Evolutionary conservation across 2,329 filamentous ascomycete genomes (phyloP), one percentile per base, ranked within the genome.

Genomic region (Colletotrichum sp.): DNA sequence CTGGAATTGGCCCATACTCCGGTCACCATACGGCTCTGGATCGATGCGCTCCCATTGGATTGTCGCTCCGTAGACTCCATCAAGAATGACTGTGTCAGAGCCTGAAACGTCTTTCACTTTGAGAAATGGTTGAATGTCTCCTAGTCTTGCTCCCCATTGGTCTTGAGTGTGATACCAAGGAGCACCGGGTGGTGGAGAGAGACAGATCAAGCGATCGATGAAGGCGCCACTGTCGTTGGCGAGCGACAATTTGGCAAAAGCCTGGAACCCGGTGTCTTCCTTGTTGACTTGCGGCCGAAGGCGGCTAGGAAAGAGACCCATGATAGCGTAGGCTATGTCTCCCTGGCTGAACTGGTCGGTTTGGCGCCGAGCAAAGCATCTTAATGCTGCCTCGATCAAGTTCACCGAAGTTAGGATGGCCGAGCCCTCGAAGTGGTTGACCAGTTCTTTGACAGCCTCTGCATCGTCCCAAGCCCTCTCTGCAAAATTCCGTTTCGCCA

Each of bases 111-210:
- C 39, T n/a, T n/a, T 1, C 3, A 49, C 39, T n/a, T n/a, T 49
- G 18, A 12, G 9, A 12, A 49, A n/a, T n/a, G 18, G 39, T 12
- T 49, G 39, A 9, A 49, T 12, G 1, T 49, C 18, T n/a, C 5
- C 18, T 1, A 49, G 9, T 12, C 9, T 7, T n/a, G 18, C 39
- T n/a, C 18, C 9, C 39, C 39, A 49, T 49, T 21, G 39, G 18
- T 49, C 18, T 21, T 49, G 1, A 1, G 9, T 2, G 10, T 49
- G 18, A 12, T 49, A n/a, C 39, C 39, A 12, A 21, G 18, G 39
- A n/a, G 39, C 18, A 12, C 10, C 5, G 2, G 6, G 1, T n/a
- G 18, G 18, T 1, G 39, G 39, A 0, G 18, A 21, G 5, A 12
- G 18, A n/a, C 39, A 49, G 5, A 49, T 12, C 1, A 49, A 49